Base-by-base conservation (phyloP, 2,329 filamentous ascomycete genomes). In the Aureobasidium sp. region DNA sequence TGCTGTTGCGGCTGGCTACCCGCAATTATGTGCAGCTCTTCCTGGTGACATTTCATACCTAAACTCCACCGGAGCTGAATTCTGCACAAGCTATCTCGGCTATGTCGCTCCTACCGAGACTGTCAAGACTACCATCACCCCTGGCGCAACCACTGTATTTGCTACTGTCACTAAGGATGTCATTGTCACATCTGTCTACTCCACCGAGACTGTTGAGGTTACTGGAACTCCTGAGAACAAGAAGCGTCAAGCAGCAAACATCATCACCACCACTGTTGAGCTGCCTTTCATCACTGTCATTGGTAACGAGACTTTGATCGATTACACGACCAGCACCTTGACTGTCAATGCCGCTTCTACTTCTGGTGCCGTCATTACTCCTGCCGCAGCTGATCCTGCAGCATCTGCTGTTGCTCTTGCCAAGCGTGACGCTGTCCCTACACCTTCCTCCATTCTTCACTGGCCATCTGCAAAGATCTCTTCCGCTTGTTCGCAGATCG, bases 381-480 rank as follows among this genome's bases (percentile, higher is more conserved):
- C 59, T 18, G 59, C 59, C 20, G 27, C 59, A 23, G 47, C 31
- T 20, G 59, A 62, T 18, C 36, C 59, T 33, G 43, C 45, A 38
- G 43, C 58, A 10, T 29, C 58, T 27, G 47, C 25, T 29, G 47
- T 36, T 10, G 59, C 47, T 25, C 36, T 62, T 18, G 59, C 59
- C 25, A 62, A 62, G 27, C 59, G 59, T 23, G 33, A 38, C 15
- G 53, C 51, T 11, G 11, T 66, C 10, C 38, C 48, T 23, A 62
- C 64, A 15, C 66, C 66, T 23, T 45, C 64, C 25, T 56, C 58
- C 2, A 66, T 68, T 18, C 38, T 43, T 16, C 27, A 38, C 29
- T 68, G 63, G 63, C 55, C 58, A 5, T 45, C 64, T 7, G 29
- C 33, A 20, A 66, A 64, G 56, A 68, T 68, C n/a, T 68, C 66